Conservation (phyloP, 768 basidiomycete species). For the Cystobasidium tubakii region DNA sequence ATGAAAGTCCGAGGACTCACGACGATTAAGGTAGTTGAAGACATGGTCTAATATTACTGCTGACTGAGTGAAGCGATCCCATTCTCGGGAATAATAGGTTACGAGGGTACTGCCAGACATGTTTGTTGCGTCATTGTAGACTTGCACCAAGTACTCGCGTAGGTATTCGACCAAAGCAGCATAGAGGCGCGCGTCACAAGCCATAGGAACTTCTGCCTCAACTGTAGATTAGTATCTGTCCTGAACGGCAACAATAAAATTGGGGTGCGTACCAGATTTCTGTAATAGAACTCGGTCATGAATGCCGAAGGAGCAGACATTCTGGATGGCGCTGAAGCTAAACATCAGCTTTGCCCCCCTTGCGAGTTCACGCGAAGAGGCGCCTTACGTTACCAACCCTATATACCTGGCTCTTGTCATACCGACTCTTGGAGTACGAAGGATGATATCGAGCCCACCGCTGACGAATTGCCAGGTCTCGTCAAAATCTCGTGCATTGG, state of each 20-base stretch:
- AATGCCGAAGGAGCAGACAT: not conserved
- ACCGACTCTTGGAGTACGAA: not conserved
- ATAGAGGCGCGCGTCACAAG: too few species aligned
- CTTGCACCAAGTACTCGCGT: not conserved
- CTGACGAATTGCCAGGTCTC: not conserved
- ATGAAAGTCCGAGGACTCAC: not conserved
- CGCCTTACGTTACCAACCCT: not conserved
- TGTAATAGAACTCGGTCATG: too few species aligned
- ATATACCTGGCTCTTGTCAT: not conserved
- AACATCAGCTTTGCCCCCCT: not conserved
- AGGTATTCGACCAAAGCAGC: slow-evolving; percentile 7
- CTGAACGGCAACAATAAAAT: too few species aligned
- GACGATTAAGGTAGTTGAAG: slow-evolving; percentile 95
- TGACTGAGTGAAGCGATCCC: slow-evolving; percentile 94
- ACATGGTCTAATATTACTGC: slow-evolving; percentile 94
- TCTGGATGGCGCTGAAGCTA: not conserved
- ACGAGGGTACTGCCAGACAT: slow-evolving; percentile 80
- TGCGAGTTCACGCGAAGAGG: too few species aligned
- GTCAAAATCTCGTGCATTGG: not conserved
- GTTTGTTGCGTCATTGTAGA: slow-evolving; percentile 61
- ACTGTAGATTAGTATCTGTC: too few species aligned
- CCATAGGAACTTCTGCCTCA: too few species aligned
- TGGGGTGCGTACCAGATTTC: too few species aligned
- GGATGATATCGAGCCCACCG: not conserved
- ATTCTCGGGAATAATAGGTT: slow-evolving; percentile 82